Evolutionary conservation across 2,329 filamentous ascomycete species (phyloP).

Genomic region (Tolypocladium ophioglossoides): DNA sequence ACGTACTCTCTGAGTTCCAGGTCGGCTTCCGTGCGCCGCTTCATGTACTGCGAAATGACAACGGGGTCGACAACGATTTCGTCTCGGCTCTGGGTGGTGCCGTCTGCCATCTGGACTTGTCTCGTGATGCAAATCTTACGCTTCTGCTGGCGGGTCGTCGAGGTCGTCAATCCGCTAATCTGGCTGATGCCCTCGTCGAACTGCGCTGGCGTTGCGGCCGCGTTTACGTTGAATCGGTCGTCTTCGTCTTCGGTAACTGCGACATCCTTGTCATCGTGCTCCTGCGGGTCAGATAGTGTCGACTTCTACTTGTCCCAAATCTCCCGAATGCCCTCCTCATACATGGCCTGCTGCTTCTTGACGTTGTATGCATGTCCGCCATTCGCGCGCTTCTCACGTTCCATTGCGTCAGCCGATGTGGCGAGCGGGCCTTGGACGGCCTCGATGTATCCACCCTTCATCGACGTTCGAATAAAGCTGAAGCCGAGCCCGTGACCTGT

Average conservation of each 20-base stretch:
- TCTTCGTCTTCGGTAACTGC: slow-evolving; percentile 49
- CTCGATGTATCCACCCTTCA: slow-evolving; percentile 93
- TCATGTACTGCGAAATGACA: slow-evolving; percentile 83
- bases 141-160: slow-evolving; percentile 56
- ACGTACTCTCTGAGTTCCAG: slow-evolving; percentile 65
- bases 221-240: slow-evolving; percentile 61
- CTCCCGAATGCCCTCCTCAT: slow-evolving; percentile 79
- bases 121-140: slow-evolving; percentile 67
- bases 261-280: slow-evolving; percentile 54
- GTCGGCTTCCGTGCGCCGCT: slow-evolving; percentile 60
- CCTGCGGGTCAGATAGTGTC: slow-evolving; percentile 62
- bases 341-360: slow-evolving; percentile 82
- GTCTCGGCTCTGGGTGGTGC: slow-evolving; percentile 49
- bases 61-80: slow-evolving; percentile 68
- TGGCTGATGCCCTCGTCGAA: slow-evolving; percentile 73
- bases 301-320: slow-evolving; percentile 87
- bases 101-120: slow-evolving; percentile 33
- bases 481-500: slow-evolving; percentile 89
- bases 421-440: slow-evolving; percentile 58
- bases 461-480: slow-evolving; percentile 94
- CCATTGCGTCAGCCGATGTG: slow-evolving; percentile 71
- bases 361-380: slow-evolving; percentile 97
- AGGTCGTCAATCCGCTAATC: slow-evolving; percentile 56
- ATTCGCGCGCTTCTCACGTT: slow-evolving; percentile 77
- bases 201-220: slow-evolving; percentile 55